Base-by-base conservation (phyloP, 1,284 basidiomycete species). In the Rhodotorula glutinis region DNA sequence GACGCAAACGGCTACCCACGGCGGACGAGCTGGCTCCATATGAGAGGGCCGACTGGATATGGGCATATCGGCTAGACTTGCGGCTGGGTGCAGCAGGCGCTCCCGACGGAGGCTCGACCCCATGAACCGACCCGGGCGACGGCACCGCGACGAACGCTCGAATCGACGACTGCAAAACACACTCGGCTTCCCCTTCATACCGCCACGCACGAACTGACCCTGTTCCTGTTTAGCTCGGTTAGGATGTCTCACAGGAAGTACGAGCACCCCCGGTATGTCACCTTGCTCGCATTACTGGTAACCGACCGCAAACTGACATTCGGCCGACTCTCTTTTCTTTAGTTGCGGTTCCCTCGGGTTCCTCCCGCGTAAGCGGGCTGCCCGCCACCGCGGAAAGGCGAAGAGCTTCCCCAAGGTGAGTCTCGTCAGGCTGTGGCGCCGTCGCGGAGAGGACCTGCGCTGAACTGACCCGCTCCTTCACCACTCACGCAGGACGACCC, bases 361-460 rank as follows among this genome's bases (percentile, higher is more conserved):
- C 73, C 74, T 96, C 74, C 93, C 93, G 78, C 87, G 90, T 80
- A 97, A 97, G 85, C 88, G 93, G 79, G 86, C 93, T 73, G 91
- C 93, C 75, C 88, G 92, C 80, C 93, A 96, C 83, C 89, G 93
- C 77, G 93, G 93, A 81, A 93, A 93, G 85, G 92, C 95, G 82
- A 97, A 97, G 87, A 87, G 92, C 71, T 97, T 97, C 88, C 93
- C 94, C 79, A 92, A 88, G 87, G 91, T 91, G 69, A 71, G 78
- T 29, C 49, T n/a, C n/a, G n/a, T n/a, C n/a, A n/a, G n/a, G n/a
- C n/a, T n/a, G n/a, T n/a, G n/a, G n/a, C n/a, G n/a, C n/a, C n/a
- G n/a, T n/a, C n/a, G n/a, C n/a, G n/a, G n/a, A n/a, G n/a, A n/a
- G n/a, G n/a, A n/a, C n/a, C n/a, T n/a, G n/a, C n/a, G n/a, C n/a